These are phyloP conservation scores for Pleurotus salmoneostramineus DNA, from an alignment of 768 basidiomycete genomes.

Conservation along the genomic window DNA sequence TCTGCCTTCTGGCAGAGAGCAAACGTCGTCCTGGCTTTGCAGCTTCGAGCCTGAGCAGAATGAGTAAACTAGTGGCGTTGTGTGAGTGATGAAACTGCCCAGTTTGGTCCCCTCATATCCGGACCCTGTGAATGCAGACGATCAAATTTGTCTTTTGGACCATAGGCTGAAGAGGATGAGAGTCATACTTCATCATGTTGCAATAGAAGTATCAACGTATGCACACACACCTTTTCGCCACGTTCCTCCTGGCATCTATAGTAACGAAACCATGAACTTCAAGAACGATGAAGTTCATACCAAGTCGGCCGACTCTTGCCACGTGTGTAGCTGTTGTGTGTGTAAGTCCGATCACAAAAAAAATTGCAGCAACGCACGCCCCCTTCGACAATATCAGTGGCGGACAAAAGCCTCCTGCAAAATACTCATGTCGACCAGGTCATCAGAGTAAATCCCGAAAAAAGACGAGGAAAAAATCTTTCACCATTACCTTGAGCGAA, in stretches of 20 bases:
- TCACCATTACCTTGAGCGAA: not conserved
- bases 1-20: too few species aligned
- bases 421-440: not conserved
- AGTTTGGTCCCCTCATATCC: conserved; percentile 2
- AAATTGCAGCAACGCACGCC: not conserved
- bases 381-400: not conserved
- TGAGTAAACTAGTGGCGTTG: conserved; percentile 5
- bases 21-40: not conserved
- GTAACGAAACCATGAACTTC: too few species aligned
- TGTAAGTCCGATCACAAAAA: conserved; percentile 3
- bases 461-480: not conserved
- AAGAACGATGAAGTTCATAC: too few species aligned
- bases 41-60: conserved; percentile 6
- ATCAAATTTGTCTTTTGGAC: conserved; percentile 1
- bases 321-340: not conserved
- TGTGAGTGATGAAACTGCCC: conserved; percentile 2
- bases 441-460: not conserved
- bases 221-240: not conserved
- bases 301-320: conserved; percentile 1
- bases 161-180: not conserved
- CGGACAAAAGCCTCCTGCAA: not conserved
- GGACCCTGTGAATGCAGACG: conserved; percentile 4
- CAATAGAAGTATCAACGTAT: not conserved
- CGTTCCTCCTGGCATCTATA: not conserved
- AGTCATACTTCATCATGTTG: conserved; percentile 2